Percentiles rank a stretch among this genome's conserved stretches.
These are phyloP conservation scores for Diatrype stigma DNA, from an alignment of 2,329 filamentous ascomycete genomes.

Conservation along the genomic window DNA sequence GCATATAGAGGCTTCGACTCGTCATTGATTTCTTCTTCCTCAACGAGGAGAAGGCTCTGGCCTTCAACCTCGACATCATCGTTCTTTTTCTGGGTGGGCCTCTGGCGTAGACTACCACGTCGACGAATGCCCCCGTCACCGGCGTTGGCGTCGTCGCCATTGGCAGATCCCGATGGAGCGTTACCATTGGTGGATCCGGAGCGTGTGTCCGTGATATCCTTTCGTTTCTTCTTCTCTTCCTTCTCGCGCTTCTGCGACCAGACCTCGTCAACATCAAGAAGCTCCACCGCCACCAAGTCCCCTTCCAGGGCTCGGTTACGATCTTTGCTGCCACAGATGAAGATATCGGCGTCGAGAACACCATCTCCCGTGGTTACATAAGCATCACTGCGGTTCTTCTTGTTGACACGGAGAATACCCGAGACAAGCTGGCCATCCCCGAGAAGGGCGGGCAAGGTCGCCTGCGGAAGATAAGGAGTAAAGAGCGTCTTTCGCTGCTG, in stretches of 20 bases:
- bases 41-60: constrained; percentile 91
- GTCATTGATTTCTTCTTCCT: constrained; percentile 98
- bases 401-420: constrained; percentile 96
- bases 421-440: constrained; percentile 91
- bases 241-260: constrained; percentile 99
- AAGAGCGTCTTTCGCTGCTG: constrained; percentile 98
- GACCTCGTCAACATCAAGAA: constrained; percentile 96
- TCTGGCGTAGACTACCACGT: constrained; percentile 90
- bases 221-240: constrained; percentile 99
- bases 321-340: constrained; percentile 99
- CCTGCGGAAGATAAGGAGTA: constrained; percentile 94
- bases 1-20: constrained; percentile 97
- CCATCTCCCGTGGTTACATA: constrained; percentile 92
- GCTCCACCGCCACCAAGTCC: constrained; percentile 90
- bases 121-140: constrained; percentile 83
- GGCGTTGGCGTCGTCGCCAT: constrained; percentile 56
- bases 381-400: constrained; percentile 98
- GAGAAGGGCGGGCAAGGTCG: constrained; percentile 83
- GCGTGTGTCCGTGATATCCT: constrained; percentile 93
- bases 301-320: constrained; percentile 95
- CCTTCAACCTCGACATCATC: constrained; percentile 98
- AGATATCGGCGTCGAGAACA: constrained; percentile 91
- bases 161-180: constrained; percentile 57
- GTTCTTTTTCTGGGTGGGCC: constrained; percentile 99
- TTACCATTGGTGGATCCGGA: constrained; percentile 70